A percentile compares a stretch with the other conserved stretches of the same genome.
Conservation (phyloP, 1,284 basidiomycete genomes). For the Quambalaria eucalypti region DNA sequence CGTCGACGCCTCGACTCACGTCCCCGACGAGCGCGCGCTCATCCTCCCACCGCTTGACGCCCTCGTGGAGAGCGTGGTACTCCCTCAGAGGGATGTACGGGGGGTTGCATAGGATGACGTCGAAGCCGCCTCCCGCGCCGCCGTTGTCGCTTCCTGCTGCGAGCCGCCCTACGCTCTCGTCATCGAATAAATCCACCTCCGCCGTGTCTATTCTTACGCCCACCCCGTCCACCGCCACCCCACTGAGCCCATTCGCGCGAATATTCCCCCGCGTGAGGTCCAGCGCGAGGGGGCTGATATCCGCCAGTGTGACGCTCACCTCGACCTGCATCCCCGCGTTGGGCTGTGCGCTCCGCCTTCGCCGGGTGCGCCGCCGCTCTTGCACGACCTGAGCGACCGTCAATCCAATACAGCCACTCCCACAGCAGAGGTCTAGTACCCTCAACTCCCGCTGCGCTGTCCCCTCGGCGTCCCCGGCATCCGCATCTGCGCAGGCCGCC, state of each 20-base stretch:
- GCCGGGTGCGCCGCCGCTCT: no score
- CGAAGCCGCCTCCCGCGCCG: slow-evolving; percentile 48
- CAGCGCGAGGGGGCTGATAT: not conserved
- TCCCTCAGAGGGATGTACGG: slow-evolving; percentile 71
- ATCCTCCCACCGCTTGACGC: slow-evolving; percentile 3
- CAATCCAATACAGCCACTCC: slow-evolving; percentile 1
- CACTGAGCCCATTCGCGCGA: not conserved
- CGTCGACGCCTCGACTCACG: not conserved
- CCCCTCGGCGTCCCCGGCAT: not conserved
- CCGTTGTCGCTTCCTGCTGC: not conserved
- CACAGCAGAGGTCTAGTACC: slow-evolving; percentile 9
- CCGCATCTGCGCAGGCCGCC: no score
- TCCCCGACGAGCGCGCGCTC: not conserved
- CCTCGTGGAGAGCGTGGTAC: slow-evolving; percentile 50
- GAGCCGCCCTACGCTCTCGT: not conserved
- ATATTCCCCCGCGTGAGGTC: not conserved
- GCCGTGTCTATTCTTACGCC: not conserved
- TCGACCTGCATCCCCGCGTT: not conserved
- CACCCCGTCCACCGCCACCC: not conserved
- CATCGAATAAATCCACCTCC: not conserved
- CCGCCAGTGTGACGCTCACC: not conserved
- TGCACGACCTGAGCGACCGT: not conserved
- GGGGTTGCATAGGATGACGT: slow-evolving; percentile 82
- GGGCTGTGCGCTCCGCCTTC: not conserved
- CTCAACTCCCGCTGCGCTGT: not conserved